Base-by-base conservation (phyloP, 495 filamentous ascomycete genomes). In the Glonium stellatum region DNA sequence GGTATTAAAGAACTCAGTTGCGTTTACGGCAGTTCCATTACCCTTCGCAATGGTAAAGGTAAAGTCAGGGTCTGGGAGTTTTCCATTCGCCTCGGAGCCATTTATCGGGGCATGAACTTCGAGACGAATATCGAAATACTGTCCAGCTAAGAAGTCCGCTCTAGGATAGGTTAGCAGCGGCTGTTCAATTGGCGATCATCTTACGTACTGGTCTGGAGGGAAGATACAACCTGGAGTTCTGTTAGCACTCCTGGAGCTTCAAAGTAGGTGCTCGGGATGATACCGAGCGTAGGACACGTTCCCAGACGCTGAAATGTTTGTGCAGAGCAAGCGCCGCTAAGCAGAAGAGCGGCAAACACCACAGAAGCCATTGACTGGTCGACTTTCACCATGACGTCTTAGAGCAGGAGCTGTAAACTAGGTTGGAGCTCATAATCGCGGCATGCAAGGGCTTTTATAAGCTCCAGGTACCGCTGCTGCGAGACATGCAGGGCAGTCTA, bases 71-170 rank as follows among this genome's bases (percentile, higher is more conserved):
- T 90, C 87, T 5, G 85, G 82, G 44, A 72, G 68, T 37, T 78
- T 78, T 53, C 78, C 74, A 49, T 77, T 80, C 59, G 84, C 84
- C 70, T 89, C 84, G 21, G 84, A 87, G 39, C 87, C 87, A 71
- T 90, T 90, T 69, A 84, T 73, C 1, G 87, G 87, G 3, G 86
- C 86, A 64, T 90, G 87, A 36, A 90, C 80, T 70, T 90, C 87
- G 25, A 90, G 78, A 23, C 87, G 83, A 58, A 90, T 82, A 69
- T 89, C 87, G 66, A 90, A 90, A 66, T 79, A 82, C 69, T 88
- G 85, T 25, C 87, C 87, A 1, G 87, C 78, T 0, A 89, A 77
- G 76, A 90, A 89, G 63, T 89, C 87, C 37, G 76, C 75, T 58
- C 77, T 80, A 35, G 6, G 21, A 22, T 31, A 21, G n/a, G 36